These are phyloP conservation scores for Fusarium albidum DNA, from an alignment of 2,329 filamentous ascomycete species.

Conservation along the genomic window DNA sequence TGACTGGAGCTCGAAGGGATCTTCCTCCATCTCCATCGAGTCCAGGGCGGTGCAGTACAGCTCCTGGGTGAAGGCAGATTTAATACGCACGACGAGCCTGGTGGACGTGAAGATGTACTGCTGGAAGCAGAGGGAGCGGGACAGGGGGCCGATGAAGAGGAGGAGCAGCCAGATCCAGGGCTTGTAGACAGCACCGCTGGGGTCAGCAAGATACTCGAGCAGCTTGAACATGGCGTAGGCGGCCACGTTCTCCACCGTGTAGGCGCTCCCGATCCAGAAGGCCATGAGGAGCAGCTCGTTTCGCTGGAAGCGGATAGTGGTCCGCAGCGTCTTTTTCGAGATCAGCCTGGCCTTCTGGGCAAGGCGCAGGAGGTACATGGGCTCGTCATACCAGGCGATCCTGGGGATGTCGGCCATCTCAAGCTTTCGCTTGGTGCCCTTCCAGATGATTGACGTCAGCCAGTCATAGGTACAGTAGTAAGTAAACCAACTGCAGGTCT, in stretches of 20 bases:
- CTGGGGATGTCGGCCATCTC: conserved; percentile 57
- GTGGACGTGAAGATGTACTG: conserved; percentile 67
- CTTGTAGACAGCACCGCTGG: conserved; percentile 52
- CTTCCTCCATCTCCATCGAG: conserved; percentile 66
- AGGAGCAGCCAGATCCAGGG: conserved; percentile 63
- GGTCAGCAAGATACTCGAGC: conserved; percentile 58
- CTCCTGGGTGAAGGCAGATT: conserved; percentile 65
- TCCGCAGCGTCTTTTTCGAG: conserved; percentile 55
- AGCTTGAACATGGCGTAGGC: conserved; percentile 63
- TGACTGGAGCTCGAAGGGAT: conserved; percentile 51
- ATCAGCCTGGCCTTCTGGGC: conserved; percentile 54
- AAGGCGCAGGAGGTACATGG: conserved; percentile 54
- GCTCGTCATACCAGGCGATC: conserved; percentile 65
- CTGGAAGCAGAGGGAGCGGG: conserved; percentile 60
- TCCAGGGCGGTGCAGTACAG: conserved; percentile 63
- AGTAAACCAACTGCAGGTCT: conserved; percentile 62
- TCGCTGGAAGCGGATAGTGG: conserved; percentile 53
- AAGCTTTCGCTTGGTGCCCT: conserved; percentile 53
- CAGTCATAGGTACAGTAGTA: conserved; percentile 62
- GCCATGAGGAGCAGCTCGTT: conserved; percentile 56
- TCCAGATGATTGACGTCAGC: conserved; percentile 59
- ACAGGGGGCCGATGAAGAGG: conserved; percentile 59
- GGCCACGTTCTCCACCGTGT: conserved; percentile 57
- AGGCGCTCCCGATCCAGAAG: conserved; percentile 49
- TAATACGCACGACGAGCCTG: conserved; percentile 63